Percentiles rank a stretch among this genome's conserved stretches.
Conservation (phyloP, 2,329 filamentous ascomycete genomes). For the Akanthomyces lecanii region DNA sequence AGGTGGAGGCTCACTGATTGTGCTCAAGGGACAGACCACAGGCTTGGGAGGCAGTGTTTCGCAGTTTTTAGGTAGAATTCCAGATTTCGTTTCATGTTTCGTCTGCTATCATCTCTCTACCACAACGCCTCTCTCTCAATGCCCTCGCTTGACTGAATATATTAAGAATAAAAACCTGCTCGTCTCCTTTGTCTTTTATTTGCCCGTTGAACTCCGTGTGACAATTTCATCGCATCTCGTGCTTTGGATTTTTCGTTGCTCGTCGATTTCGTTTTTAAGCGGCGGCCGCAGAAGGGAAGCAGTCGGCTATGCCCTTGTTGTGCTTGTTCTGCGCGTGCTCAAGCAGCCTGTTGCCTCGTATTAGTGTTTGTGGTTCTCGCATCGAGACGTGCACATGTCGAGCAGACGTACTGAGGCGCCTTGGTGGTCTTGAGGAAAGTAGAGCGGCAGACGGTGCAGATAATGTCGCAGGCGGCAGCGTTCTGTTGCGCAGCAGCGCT, state of each 20-base stretch:
- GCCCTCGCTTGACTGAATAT: slow-evolving; percentile 10
- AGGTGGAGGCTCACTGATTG: slow-evolving; percentile 31
- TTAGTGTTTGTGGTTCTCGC: neutral
- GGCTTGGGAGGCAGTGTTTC: neutral
- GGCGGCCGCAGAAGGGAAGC: slow-evolving; percentile 53
- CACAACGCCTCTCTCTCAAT: slow-evolving; percentile 1
- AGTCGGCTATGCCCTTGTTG: slow-evolving; percentile 65
- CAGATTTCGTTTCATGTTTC: neutral
- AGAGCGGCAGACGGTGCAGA: slow-evolving; percentile 72
- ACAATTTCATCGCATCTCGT: slow-evolving; percentile 11
- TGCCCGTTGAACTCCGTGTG: slow-evolving; percentile 5
- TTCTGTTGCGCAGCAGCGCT: slow-evolving; percentile 46
- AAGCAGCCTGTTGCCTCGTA: slow-evolving; percentile 46
- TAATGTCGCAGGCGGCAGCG: slow-evolving; percentile 68
- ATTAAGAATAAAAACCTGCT: neutral
- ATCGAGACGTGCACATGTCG: neutral
- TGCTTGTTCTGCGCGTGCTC: slow-evolving; percentile 75
- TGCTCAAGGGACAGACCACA: neutral
- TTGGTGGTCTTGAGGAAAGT: slow-evolving; percentile 76
- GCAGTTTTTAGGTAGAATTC: neutral
- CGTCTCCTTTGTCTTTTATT: neutral
- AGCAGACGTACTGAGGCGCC: slow-evolving; percentile 56
- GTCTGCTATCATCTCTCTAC: neutral
- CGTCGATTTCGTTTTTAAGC: slow-evolving; percentile 25
- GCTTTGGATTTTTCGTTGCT: neutral